Percentiles rank a stretch among this genome's conserved stretches.
Conservation (phyloP, 192 early-diverging fungal species). For the Physocladia obscura region DNA sequence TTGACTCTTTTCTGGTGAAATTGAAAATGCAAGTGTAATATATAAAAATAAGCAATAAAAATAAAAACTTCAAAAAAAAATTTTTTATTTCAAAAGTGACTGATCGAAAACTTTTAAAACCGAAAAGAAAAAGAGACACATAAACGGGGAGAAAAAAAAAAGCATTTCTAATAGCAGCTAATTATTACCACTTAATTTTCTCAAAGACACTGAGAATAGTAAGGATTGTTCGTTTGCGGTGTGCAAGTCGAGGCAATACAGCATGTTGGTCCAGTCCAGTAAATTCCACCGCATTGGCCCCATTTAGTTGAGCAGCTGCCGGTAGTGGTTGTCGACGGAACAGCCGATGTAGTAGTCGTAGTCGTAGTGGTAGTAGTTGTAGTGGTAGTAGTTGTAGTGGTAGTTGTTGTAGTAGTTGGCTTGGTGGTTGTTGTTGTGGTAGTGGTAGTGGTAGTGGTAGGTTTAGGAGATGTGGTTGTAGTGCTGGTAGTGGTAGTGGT, state of each 20-base stretch:
- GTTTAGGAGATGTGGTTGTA: background rate
- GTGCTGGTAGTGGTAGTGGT: background rate
- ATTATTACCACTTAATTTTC: no score
- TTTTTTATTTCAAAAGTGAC: no score
- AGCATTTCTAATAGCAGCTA: no score
- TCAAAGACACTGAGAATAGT: constrained; percentile 9
- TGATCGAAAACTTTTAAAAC: no score
- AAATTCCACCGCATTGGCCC: constrained; percentile 11
- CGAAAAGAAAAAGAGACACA: no score
- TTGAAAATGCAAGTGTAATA: no score
- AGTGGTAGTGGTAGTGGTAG: background rate
- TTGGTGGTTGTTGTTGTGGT: background rate
- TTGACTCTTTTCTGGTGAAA: no score
- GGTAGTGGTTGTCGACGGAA: background rate
- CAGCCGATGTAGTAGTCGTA: background rate
- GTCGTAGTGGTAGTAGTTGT: background rate
- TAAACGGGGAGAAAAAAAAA: no score
- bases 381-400: background rate
- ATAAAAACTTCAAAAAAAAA: no score
- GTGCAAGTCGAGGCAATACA: constrained; percentile 1
- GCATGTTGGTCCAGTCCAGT: constrained; percentile 16
- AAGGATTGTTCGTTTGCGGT: background rate
- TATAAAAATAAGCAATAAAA: no score
- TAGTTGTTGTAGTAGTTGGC: background rate
- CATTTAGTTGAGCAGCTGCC: background rate